Conservation (phyloP, 805 yeast genomes). For the Ogataea philodendri region DNA sequence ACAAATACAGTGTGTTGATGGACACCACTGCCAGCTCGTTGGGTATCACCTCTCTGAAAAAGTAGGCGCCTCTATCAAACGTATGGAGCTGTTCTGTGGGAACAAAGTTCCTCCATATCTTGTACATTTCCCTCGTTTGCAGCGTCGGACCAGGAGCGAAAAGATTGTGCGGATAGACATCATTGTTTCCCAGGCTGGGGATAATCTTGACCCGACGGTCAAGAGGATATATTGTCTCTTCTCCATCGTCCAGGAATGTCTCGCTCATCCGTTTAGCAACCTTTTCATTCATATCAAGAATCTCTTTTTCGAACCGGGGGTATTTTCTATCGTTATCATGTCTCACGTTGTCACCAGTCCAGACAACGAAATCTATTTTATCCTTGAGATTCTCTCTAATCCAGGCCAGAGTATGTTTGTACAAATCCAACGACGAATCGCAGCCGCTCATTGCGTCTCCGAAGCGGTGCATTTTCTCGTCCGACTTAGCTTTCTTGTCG, state of each 20-base stretch:
- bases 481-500: conserved; percentile 34
- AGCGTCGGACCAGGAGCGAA: conserved; percentile 87
- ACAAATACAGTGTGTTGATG: conserved; percentile 73
- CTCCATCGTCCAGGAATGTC: conserved; percentile 49
- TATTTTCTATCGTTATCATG: conserved; percentile 75
- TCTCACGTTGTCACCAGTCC: conserved; percentile 90
- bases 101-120: conserved; percentile 69
- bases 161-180: conserved; percentile 84
- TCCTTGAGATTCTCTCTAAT: conserved; percentile 60
- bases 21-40: conserved; percentile 73
- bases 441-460: conserved; percentile 80
- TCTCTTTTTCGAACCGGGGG: conserved; percentile 74
- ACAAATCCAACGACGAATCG: conserved; percentile 65
- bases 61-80: conserved; percentile 74
- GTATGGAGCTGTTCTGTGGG: conserved; percentile 77
- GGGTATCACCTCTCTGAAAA: conserved; percentile 75
- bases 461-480: conserved; percentile 57
- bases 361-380: conserved; percentile 78
- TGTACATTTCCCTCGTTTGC: conserved; percentile 74
- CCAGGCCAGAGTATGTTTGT: conserved; percentile 67
- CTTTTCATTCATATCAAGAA: conserved; percentile 63
- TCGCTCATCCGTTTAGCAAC: conserved; percentile 53
- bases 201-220: conserved; percentile 43
- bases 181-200: conserved; percentile 83
- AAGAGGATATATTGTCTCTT: conserved; percentile 28